Base-by-base conservation (phyloP, 176 grass and related monocot genomes). In the Eleusine coracana region DNA sequence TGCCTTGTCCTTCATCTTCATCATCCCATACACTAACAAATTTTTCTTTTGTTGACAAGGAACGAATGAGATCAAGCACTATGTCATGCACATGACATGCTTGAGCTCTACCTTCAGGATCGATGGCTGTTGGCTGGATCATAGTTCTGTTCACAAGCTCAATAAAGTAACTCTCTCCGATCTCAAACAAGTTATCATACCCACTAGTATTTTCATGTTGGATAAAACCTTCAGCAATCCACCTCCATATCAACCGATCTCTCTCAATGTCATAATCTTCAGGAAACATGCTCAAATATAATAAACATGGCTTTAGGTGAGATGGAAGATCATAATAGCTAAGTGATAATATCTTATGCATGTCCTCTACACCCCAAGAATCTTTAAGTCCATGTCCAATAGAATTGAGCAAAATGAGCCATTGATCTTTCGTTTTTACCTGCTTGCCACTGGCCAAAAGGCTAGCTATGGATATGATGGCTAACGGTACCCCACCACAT, bases 311-410 rank as follows among this genome's bases (percentile, higher is more conserved):
- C 15, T 5, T 77, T 3, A 76, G 20, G 60, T 61, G 13, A 27
- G 3, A 62, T 40, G 55, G 74, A 2, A 77, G 36, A 44, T 77
- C 74, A 28, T 77, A 77, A n/a, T 77, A 77, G 74, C 74, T 77
- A 25, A 44, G 42, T 1, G 74, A 61, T 11, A 62, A 10, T 77
- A 77, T 77, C 55, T 17, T 52, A 6, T 10, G 9, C 42, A 45
- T 45, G 42, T 45, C 9, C 42, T 45, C 9, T 10, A 45, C 42
- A 9, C 9, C 1, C 9, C 42, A 6, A 45, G 3, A 6, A 45
- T 6, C 42, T 45, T 7, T 45, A 7, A 45, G 42, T 45, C 42
- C 42, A 45, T 6, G 21, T 7, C 52, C 73, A 13, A 75, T 41
- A 59, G 34, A 56, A 10, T 10, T 23, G 2, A 37, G 34, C 16